Conservation (phyloP, 2,329 filamentous ascomycete species). For the Clonostachys rhizophaga region DNA sequence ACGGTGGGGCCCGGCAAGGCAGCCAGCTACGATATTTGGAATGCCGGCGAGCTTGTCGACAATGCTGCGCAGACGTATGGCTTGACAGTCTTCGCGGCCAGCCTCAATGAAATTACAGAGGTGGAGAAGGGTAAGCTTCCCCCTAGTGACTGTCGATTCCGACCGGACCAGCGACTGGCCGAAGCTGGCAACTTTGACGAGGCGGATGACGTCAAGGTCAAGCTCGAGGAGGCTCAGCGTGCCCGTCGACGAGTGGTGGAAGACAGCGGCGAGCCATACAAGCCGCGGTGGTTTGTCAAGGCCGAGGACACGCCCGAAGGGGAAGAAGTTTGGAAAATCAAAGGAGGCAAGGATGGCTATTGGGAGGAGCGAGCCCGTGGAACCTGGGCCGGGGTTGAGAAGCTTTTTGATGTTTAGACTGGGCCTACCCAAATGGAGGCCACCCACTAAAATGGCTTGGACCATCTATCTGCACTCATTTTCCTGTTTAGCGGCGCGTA, state of each 20-base stretch:
- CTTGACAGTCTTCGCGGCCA: conserved; percentile 79
- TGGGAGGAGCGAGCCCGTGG: conserved; percentile 80
- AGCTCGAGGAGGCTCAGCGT: conserved; percentile 82
- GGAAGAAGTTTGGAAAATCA: conserved; percentile 72
- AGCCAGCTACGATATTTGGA: conserved; percentile 71
- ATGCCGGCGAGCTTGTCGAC: conserved; percentile 70
- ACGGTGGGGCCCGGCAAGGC: conserved; percentile 59
- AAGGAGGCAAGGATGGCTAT: conserved; percentile 79
- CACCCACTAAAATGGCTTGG: not conserved
- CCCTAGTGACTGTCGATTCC: conserved; percentile 75
- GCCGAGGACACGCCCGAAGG: conserved; percentile 53
- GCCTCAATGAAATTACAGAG: conserved; percentile 80
- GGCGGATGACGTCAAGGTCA: conserved; percentile 79
- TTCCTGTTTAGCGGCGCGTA: too few relatives aligned
- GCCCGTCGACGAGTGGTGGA: conserved; percentile 71
- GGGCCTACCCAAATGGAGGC: not conserved
- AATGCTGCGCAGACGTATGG: conserved; percentile 80
- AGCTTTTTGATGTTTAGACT: conserved; percentile 35
- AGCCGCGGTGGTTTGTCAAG: conserved; percentile 79
- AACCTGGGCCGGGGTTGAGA: conserved; percentile 55
- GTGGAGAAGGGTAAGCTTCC: conserved; percentile 73
- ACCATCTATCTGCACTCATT: too few relatives aligned
- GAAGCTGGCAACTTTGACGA: conserved; percentile 79
- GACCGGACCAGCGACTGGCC: conserved; percentile 82
- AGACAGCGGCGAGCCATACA: conserved; percentile 65